phyloP scores from a whole-genome alignment of 2,329 filamentous ascomycete genomes.

The Dendrostoma leiphaemia region DNA sequence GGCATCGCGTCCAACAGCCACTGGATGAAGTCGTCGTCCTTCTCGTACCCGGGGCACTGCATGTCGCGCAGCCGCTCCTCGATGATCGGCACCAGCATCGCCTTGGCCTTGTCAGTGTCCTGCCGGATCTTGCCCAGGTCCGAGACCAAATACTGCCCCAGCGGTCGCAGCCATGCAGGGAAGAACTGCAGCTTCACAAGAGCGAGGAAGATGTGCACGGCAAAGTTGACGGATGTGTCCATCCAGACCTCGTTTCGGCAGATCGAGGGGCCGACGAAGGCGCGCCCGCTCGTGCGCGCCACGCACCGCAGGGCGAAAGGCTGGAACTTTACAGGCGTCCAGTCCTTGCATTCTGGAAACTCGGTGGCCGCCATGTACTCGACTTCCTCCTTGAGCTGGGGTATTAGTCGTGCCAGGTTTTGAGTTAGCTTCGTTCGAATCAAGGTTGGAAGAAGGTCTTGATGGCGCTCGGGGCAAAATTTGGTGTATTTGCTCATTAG shows the following conservation, averaged over 20 bases:
- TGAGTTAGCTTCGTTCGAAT: slow-evolving; percentile 47
- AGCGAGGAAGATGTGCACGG: slow-evolving; percentile 46
- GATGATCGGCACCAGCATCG: slow-evolving; percentile 44
- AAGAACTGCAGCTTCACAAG: slow-evolving; percentile 51
- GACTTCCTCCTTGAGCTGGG: slow-evolving; percentile 45
- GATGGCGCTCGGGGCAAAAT: slow-evolving; percentile 45
- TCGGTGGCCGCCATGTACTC: slow-evolving; percentile 44
- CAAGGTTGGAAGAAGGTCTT: slow-evolving; percentile 41
- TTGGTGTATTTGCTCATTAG: slow-evolving; percentile 51
- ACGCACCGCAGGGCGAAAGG: slow-evolving; percentile 50
- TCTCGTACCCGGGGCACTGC: slow-evolving; percentile 35
- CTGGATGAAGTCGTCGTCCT: slow-evolving; percentile 42
- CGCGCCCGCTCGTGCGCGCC: slow-evolving; percentile 50
- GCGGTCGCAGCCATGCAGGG: slow-evolving; percentile 46
- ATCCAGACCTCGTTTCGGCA: slow-evolving; percentile 55
- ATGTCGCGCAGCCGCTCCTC: slow-evolving; percentile 42
- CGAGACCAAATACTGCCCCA: slow-evolving; percentile 44
- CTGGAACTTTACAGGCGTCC: slow-evolving; percentile 53
- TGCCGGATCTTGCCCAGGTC: slow-evolving; percentile 43
- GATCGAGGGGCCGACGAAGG: slow-evolving; percentile 50
- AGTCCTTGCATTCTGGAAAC: slow-evolving; percentile 51
- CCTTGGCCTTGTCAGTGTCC: slow-evolving; percentile 41
- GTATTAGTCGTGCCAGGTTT: slow-evolving; percentile 44
- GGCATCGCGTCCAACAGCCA: slow-evolving; percentile 43
- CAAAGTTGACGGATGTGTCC: slow-evolving; percentile 49